Evolutionary conservation across 192 early-diverging fungal species (phyloP).

Genomic region (Coemansia sp.): DNA sequence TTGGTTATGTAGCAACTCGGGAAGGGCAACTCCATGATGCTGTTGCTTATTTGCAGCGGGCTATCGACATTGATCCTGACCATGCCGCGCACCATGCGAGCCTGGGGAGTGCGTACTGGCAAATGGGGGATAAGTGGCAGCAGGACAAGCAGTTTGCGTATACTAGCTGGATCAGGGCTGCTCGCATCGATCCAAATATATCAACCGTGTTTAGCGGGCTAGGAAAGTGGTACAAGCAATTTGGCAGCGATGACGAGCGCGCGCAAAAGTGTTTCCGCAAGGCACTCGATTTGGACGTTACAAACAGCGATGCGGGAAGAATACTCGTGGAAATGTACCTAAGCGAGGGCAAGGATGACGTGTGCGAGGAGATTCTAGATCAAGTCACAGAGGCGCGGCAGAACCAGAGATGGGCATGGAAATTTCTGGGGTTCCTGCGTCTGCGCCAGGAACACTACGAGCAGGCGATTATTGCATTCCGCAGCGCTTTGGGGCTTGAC

Average conservation of each 20-base stretch:
- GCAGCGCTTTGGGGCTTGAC: constrained; percentile 76
- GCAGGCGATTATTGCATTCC: constrained; percentile 70
- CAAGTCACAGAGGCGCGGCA: constrained; percentile 31
- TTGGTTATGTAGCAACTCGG: constrained; percentile 65
- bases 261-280: constrained; percentile 82
- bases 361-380: constrained; percentile 33
- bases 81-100: constrained; percentile 62
- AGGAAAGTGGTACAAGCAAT: constrained; percentile 74
- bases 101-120: constrained; percentile 76
- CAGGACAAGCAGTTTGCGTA: constrained; percentile 65
- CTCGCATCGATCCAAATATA: constrained; percentile 64
- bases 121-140: constrained; percentile 62
- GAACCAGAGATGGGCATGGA: constrained; percentile 75
- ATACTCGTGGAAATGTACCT: constrained; percentile 66
- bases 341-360: constrained; percentile 42
- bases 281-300: constrained; percentile 68
- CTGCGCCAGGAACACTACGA: constrained; percentile 56
- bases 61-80: constrained; percentile 53
- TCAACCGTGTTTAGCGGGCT: constrained; percentile 73
- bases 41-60: constrained; percentile 53
- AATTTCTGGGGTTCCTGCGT: constrained; percentile 69
- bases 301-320: constrained; percentile 66
- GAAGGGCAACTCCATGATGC: constrained; percentile 59
- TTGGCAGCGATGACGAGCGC: constrained; percentile 64
- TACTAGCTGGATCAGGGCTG: constrained; percentile 66